These are phyloP conservation scores for Chlamydomonas schloesseri DNA, from an alignment of 139 green algal species.

Conservation along the genomic window DNA sequence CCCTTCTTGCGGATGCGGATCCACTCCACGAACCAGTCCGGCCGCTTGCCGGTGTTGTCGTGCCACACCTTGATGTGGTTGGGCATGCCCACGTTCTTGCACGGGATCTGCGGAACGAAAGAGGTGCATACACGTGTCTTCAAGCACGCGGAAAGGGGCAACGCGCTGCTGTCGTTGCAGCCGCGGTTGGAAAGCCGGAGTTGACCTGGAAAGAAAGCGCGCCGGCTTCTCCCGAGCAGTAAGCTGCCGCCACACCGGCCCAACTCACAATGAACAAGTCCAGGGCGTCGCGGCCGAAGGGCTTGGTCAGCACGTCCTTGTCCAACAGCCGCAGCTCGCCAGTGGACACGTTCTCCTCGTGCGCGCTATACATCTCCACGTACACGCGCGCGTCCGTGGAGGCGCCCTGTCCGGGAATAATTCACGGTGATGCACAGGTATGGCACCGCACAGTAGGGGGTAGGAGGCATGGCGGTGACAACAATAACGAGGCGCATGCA, in stretches of 20 bases:
- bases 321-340: conserved; percentile 63
- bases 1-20: conserved; percentile 72
- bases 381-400: conserved; percentile 72
- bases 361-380: conserved; percentile 68
- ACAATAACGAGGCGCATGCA: too few species aligned
- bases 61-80: conserved; percentile 74
- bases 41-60: conserved; percentile 72
- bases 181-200: too few species aligned
- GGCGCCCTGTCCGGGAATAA: conserved; percentile 45
- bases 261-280: conserved; percentile 63
- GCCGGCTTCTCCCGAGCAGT: too few species aligned
- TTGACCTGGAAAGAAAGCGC: too few species aligned
- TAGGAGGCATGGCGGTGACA: too few species aligned
- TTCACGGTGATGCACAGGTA: too few species aligned
- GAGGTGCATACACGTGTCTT: too few species aligned
- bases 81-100: conserved; percentile 62
- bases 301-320: conserved; percentile 39
- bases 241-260: too few species aligned
- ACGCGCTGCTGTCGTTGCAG: too few species aligned
- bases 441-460: too few species aligned
- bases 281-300: conserved; percentile 45
- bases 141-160: too few species aligned
- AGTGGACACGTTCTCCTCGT: conserved; percentile 39
- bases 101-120: conserved; percentile 53
- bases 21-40: conserved; percentile 78